phyloP scores from a whole-genome alignment of 441 rosid genomes.

The Erodium texanum region DNA sequence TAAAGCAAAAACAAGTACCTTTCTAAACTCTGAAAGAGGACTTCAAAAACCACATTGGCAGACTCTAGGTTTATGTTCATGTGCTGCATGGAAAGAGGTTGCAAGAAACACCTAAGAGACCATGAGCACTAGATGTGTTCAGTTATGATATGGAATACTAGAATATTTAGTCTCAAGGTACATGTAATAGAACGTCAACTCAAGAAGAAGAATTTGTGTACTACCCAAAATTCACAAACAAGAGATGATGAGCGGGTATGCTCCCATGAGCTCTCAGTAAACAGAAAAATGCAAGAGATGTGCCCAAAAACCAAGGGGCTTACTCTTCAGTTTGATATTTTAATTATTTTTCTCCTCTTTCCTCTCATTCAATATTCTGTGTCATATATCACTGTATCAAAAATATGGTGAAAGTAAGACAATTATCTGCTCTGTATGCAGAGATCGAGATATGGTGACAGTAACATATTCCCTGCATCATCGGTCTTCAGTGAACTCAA shows the following conservation, averaged over 20 bases:
- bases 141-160: neutral
- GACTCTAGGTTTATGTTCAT: neutral
- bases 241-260: neutral
- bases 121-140: neutral
- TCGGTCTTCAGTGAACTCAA: neutral
- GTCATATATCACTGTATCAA: neutral
- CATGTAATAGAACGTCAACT: neutral
- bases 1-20: constrained; percentile 19
- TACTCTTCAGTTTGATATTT: neutral
- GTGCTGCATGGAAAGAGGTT: neutral
- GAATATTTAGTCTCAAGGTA: neutral
- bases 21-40: neutral
- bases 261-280: neutral
- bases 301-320: neutral
- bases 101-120: neutral
- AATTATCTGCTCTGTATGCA: neutral
- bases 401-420: neutral
- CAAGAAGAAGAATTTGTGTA: neutral
- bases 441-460: neutral
- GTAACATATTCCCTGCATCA: neutral
- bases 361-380: neutral
- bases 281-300: neutral
- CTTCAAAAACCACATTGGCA: neutral
- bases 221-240: neutral
- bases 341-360: neutral